These are phyloP conservation scores for Eimeria maxima DNA, from an alignment of 169 alveolate species.

Conservation along the genomic window DNA sequence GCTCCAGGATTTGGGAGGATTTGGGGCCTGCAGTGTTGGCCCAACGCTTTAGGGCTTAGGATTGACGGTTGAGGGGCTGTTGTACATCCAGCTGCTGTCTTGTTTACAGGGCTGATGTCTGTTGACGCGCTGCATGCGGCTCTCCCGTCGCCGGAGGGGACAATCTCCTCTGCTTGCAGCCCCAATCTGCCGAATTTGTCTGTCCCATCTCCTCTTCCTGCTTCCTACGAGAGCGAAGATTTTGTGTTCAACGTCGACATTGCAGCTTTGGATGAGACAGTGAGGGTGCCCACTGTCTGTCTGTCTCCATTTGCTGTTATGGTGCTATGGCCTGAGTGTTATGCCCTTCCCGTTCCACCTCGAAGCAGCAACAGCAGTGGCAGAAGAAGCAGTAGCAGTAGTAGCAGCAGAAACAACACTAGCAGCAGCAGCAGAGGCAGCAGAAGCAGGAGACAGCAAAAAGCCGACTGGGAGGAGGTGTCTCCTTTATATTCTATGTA, in stretches of 20 bases:
- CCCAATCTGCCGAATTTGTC: slow-evolving; percentile 44
- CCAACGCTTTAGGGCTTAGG: background rate
- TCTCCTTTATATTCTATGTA: too few species aligned
- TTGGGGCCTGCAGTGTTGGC: background rate
- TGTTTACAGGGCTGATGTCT: slow-evolving; percentile 55
- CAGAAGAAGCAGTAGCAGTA: background rate
- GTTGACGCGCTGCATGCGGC: slow-evolving; percentile 52
- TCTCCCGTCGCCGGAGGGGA: background rate
- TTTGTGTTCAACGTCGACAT: slow-evolving; percentile 30
- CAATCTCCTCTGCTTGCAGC: slow-evolving; percentile 16
- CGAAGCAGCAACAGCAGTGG: too few species aligned
- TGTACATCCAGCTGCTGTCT: background rate
- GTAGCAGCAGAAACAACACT: too few species aligned
- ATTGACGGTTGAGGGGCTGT: background rate
- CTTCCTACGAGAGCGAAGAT: slow-evolving; percentile 52
- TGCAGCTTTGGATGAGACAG: slow-evolving; percentile 22
- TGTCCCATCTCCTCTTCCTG: slow-evolving; percentile 68
- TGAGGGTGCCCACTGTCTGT: background rate
- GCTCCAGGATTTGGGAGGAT: background rate
- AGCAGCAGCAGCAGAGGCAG: background rate
- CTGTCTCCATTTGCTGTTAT: background rate
- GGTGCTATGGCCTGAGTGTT: background rate
- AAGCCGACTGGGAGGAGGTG: too few species aligned
- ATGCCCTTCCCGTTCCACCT: background rate
- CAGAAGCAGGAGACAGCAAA: background rate